Conservation (phyloP, 176 grass and related monocot species). For the Oropetium thomaeum region DNA sequence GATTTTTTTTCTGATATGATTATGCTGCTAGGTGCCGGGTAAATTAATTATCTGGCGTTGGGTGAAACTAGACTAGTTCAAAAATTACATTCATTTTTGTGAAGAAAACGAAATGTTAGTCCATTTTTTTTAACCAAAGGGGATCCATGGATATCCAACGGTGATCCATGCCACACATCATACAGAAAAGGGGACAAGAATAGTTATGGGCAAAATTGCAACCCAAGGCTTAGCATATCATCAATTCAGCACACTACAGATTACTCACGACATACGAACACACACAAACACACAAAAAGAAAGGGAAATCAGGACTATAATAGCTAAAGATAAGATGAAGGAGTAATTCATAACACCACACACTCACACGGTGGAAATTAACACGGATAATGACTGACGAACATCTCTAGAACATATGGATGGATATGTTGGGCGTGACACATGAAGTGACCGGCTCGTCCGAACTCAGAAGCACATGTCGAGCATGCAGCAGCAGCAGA, state of each 20-base stretch:
- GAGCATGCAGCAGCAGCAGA: slow-evolving; percentile 73
- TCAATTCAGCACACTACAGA: too few relatives aligned
- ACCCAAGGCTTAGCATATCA: neutral
- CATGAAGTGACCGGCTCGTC: neutral
- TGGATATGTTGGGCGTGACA: too few relatives aligned
- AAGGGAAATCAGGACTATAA: too few relatives aligned
- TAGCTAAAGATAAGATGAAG: neutral
- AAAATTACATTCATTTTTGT: too few relatives aligned
- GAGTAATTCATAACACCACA: neutral
- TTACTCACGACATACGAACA: neutral
- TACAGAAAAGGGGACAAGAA: neutral
- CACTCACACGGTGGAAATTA: neutral
- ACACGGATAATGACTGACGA: neutral
- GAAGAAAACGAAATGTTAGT: too few relatives aligned
- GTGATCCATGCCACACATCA: too few relatives aligned
- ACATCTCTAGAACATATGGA: neutral
- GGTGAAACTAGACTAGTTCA: neutral
- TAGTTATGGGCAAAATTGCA: neutral
- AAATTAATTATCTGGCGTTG: too few relatives aligned
- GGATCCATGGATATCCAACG: neutral
- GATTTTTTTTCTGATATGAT: neutral
- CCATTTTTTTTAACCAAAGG: too few relatives aligned
- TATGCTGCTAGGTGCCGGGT: too few relatives aligned
- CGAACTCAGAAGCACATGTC: slow-evolving; percentile 56
- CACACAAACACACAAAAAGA: neutral